These are phyloP conservation scores for Zostera marina DNA, from an alignment of 116 monocot species.

Conservation along the genomic window DNA sequence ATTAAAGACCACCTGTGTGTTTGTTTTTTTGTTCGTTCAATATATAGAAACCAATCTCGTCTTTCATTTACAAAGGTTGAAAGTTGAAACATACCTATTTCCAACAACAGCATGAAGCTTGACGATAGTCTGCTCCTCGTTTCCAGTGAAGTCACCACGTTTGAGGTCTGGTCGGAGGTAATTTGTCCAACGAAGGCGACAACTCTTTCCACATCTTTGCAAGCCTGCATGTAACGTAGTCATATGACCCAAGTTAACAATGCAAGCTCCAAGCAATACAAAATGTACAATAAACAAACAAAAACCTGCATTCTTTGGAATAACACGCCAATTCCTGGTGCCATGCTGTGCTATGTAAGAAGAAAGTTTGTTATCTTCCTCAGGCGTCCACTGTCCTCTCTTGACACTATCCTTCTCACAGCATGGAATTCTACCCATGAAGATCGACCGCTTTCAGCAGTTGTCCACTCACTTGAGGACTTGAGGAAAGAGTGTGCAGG, in stretches of 20 bases:
- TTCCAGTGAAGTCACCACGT: constrained; percentile 6
- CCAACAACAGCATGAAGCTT: constrained; percentile 8
- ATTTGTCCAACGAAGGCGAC: constrained; percentile 10
- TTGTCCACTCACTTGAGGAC: too few species aligned
- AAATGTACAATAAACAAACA: neutral
- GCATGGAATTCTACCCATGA: constrained; percentile 85
- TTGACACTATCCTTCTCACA: constrained; percentile 96
- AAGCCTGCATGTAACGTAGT: constrained; percentile 3
- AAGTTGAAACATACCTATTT: constrained; percentile 1
- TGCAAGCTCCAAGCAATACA: too few species aligned
- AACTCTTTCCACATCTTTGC: constrained; percentile 10
- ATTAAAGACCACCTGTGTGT: constrained; percentile 78
- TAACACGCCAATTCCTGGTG: constrained; percentile 89
- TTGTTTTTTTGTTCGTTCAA: neutral
- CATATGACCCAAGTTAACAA: neutral
- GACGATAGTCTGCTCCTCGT: constrained; percentile 9
- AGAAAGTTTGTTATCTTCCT: constrained; percentile 91
- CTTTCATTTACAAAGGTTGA: neutral
- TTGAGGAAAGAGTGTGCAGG: too few species aligned
- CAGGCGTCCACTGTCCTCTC: constrained; percentile 93
- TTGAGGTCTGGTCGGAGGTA: constrained; percentile 11
- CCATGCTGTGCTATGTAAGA: constrained; percentile 92
- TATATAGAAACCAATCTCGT: neutral
- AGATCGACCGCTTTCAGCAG: too few species aligned
- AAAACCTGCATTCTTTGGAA: constrained; percentile 89